Evolutionary conservation across 2,329 filamentous ascomycete species (phyloP), one percentile per base, ranked within the genome.

Genomic region (Fusarium sp.): DNA sequence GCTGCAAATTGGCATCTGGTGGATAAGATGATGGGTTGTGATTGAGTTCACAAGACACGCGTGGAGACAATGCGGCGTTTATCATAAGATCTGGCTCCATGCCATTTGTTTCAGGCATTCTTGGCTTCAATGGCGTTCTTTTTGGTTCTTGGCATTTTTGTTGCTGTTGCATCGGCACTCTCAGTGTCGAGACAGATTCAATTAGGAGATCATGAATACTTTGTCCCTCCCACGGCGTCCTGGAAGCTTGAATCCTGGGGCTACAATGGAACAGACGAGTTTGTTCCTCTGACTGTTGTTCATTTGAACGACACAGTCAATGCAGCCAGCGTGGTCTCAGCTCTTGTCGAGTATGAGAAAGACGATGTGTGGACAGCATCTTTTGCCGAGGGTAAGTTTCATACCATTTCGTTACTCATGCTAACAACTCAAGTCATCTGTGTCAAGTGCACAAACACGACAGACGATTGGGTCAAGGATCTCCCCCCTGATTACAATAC

Each of bases 121-220:
- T 52, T 27, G 45, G 24, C 45, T 52, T 50, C 8, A 24, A 72
- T 72, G 69, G 34, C 22, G 22, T 54, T 58, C 22, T 45, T 27
- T 22, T 22, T 72, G 16, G 24, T 29, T 18, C 59, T 68, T 13
- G 34, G 45, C 29, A 8, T 61, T 2, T 31, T 72, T 20, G 62
- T 66, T 8, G 11, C 42, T 3, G 2, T 35, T 14, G 65, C 20
- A 5, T 59, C 57, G 42, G 69, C 69, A 11, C 62, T 54, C 14
- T 59, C 57, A 31, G 60, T 72, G 7, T 72, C 70, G 3, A 58
- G 69, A 8, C 70, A 72, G 35, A 72, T 72, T 11, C 57, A 72
- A 6, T 11, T 72, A 2, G 69, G 57, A 3, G 20, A 69, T 0
- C 9, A 42, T 31, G 69, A 72, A 35, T 72, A 66, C 42, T 72